These are phyloP conservation scores for Cladophialophora yegresii DNA, from an alignment of 2,329 filamentous ascomycete genomes.

Conservation along the genomic window DNA sequence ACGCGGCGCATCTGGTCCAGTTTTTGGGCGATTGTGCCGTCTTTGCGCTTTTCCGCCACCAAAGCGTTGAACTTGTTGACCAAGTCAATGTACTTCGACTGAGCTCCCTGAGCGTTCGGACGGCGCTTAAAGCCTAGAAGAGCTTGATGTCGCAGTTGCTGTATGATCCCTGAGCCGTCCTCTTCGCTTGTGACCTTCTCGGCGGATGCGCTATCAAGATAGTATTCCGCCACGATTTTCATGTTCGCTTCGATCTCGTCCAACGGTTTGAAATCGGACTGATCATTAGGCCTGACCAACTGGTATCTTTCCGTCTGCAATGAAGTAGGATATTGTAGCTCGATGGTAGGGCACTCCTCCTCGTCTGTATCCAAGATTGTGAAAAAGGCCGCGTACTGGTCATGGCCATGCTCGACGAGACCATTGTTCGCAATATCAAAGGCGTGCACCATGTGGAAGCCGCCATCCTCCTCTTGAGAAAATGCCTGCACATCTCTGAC, in stretches of 20 bases:
- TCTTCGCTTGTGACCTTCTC: conserved; percentile 70
- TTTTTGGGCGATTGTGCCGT: conserved; percentile 71
- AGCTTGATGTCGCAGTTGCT: conserved; percentile 73
- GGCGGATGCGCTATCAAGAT: conserved; percentile 71
- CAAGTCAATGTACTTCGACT: conserved; percentile 70
- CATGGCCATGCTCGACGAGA: conserved; percentile 43
- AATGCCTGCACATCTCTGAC: conserved; percentile 52
- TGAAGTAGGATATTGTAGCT: conserved; percentile 81
- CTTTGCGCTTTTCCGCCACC: conserved; percentile 64
- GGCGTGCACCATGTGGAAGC: conserved; percentile 53
- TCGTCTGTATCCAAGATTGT: conserved; percentile 54
- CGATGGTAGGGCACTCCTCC: conserved; percentile 53
- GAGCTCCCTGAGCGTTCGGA: conserved; percentile 34
- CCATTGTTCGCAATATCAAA: conserved; percentile 49
- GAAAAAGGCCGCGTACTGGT: conserved; percentile 38
- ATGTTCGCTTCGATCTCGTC: conserved; percentile 72
- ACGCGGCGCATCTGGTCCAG: conserved; percentile 70
- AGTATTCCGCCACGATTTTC: conserved; percentile 70
- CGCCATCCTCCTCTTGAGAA: conserved; percentile 43
- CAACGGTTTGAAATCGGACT: conserved; percentile 63
- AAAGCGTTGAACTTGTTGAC: conserved; percentile 76
- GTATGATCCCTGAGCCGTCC: conserved; percentile 65
- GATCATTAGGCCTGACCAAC: conserved; percentile 75
- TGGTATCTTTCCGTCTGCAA: conserved; percentile 71
- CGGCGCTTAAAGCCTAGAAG: conserved; percentile 59